Evolutionary conservation across 208 protist genomes (phyloP), one percentile per base, ranked within the genome.

Genomic region (Leishmania braziliensis): DNA sequence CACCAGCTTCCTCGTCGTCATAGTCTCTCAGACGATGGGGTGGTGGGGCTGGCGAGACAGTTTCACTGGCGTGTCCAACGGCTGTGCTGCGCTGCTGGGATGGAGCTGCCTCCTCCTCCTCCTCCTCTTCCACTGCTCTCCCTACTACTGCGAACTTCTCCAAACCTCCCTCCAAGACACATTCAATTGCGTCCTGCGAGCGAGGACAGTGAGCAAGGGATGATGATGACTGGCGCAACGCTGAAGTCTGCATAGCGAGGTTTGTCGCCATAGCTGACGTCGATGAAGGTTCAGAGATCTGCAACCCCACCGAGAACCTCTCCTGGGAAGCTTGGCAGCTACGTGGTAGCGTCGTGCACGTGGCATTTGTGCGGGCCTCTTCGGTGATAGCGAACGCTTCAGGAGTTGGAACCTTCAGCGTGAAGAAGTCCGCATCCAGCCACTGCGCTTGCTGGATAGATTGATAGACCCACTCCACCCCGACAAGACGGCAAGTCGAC

Each of bases 381-480:
- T 39, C 72, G 2, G 70, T 77, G 53, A 79, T 20, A 20, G 53
- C 71, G 56, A 88, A 85, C 14, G 85, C 79, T 33, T 83, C 75
- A 12, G 83, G 73, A 26, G 80, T 63, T 8, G 90, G 90, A 10
- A 92, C 26, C n/a, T 66, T 65, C 14, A 93, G 58, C 51, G 72
- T 56, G 63, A 91, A 95, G 23, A 77, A 56, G 29, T 86, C 56
- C 43, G 80, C 87, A 70, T 95, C 89, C 20, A 93, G 79, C 92
- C 92, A 95, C 50, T 79, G 66, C 54, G 83, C 83, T 14, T 79
- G 81, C 48, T 81, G 60, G 16, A 93, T 77, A 3, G 90, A 93
- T 23, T 81, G 69, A n/a, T 79, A 73, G 36, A 95, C 54, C 92
- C 92, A 95, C 39, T 90, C 84, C 68, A 90, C 58, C 56, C 82